Base-by-base conservation (phyloP, 768 basidiomycete genomes). In the Naematelia encephala region DNA sequence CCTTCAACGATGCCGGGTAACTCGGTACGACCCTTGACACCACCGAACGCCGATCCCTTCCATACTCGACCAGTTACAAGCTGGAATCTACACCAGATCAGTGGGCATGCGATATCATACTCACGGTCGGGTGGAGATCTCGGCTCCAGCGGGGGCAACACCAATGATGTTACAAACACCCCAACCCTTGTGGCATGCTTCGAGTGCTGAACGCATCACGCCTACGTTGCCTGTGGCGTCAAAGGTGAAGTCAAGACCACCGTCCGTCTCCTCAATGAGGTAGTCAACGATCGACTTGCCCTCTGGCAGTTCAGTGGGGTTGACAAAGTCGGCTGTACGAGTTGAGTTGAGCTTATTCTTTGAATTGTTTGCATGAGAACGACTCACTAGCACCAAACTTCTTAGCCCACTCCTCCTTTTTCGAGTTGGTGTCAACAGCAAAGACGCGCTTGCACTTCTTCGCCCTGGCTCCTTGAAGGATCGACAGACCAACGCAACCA, bases 121-220 rank as follows among this genome's bases (percentile, higher is more conserved):
- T 77, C 70, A 89, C 83, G 91, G 91, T 62, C 91, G 81, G 39
- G 91, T 93, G 11, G 87, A 83, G 62, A 93, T 91, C 78, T 98
- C 96, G 70, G 96, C 87, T 5, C 96, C 96, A 19, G 96, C 91
- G 22, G 92, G 91, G 2, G 96, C 96, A 43, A 99, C 96, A 60
- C 94, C 94, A 60, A 99, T 97, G 65, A 99, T 76, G 56, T 90
- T 97, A 57, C 87, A 90, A 44, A 97, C 87, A 67, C 96, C 96
- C 96, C 96, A 99, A 13, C 96, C 96, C 76, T 98, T 98, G 79
- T 99, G 96, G 78, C 92, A 97, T n/a, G 92, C 89, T 80, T 99
- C 96, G 48, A 99, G 84, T 23, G 96, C 96, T 50, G 87, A 81
- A 61, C 93, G 85, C 93, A 96, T 97, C 63, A 94, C 91, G 4